Evolutionary conservation across 2,329 filamentous ascomycete species (phyloP), one percentile per base, ranked within the genome.

Genomic region (Pseudogymnoascus sp.): DNA sequence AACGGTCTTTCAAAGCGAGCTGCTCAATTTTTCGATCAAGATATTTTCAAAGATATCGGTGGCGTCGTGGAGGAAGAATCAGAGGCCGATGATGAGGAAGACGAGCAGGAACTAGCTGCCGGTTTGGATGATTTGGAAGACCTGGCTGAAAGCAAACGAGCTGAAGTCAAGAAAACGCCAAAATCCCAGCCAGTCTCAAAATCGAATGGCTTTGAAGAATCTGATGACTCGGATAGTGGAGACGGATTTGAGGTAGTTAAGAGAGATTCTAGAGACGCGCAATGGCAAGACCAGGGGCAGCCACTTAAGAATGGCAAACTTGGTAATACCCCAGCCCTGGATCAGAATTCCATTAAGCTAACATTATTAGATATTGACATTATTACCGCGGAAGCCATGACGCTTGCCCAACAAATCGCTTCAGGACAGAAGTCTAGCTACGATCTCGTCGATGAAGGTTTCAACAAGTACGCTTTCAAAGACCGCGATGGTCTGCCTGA

Each of bases 381-480:
- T 70, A 96, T 97, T 71, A 99, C 94, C n/a, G 94, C 92, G 4
- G 94, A 99, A 79, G 94, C 95, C 65, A 99, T 99, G 94, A 95
- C 93, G 0, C 82, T 99, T 14, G 95, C 94, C 0, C 94, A 97
- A 66, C 85, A 91, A 71, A 86, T 99, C 63, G 94, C 92, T 3
- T 91, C 88, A 0, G 93, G 93, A 47, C 83, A 93, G 72, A 92
- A 88, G 74, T 89, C 87, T 0, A 88, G 84, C 50, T 76, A 88
- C 61, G 90, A 97, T 67, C 78, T 96, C 4, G 78, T 93, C 50
- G 95, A 99, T 70, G 93, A 97, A 64, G 87, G 86, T 39, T 99
- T 94, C 82, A 97, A 96, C 79, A 94, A 91, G 74, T 90, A 88
- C 72, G 85, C 92, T 2, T 92, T 96, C 78, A 90, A 92, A 59